These are phyloP conservation scores for Tolypocladium tundrense DNA, from an alignment of 2,329 filamentous ascomycete species.

Conservation along the genomic window DNA sequence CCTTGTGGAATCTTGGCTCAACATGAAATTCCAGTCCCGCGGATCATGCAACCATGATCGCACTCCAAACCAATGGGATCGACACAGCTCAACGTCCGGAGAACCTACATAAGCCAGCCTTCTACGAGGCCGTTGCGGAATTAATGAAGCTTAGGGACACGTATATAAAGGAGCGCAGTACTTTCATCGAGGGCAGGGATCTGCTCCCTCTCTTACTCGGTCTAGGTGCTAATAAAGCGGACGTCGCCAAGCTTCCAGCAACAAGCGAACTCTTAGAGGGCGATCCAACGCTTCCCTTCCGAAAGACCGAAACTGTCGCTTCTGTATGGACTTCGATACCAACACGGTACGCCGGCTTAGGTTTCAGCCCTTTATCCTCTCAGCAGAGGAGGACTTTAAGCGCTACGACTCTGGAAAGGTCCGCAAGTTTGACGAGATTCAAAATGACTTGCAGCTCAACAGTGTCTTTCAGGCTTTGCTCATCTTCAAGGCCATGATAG, in stretches of 20 bases:
- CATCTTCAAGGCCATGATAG: constrained; percentile 17
- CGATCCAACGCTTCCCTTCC: constrained; percentile 17
- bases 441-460: constrained; percentile 17
- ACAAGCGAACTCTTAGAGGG: constrained; percentile 12
- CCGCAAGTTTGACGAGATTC: constrained; percentile 16
- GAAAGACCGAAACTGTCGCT: constrained; percentile 14
- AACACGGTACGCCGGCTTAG: constrained; percentile 13
- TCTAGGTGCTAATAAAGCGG: constrained; percentile 14
- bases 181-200: constrained; percentile 13
- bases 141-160: constrained; percentile 13
- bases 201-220: constrained; percentile 13
- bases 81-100: constrained; percentile 13
- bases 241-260: constrained; percentile 9
- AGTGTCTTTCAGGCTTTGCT: constrained; percentile 18
- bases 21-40: background rate
- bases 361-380: constrained; percentile 16
- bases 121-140: constrained; percentile 12
- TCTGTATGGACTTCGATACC: constrained; percentile 14
- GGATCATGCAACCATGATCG: background rate
- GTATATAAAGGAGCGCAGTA: constrained; percentile 12
- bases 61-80: background rate
- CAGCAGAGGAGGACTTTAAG: constrained; percentile 18
- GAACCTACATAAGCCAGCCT: constrained; percentile 10
- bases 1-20: background rate
- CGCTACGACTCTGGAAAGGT: constrained; percentile 17